Base-by-base conservation (phyloP, 78 protist genomes). In the Dictyostelium intermedium region DNA sequence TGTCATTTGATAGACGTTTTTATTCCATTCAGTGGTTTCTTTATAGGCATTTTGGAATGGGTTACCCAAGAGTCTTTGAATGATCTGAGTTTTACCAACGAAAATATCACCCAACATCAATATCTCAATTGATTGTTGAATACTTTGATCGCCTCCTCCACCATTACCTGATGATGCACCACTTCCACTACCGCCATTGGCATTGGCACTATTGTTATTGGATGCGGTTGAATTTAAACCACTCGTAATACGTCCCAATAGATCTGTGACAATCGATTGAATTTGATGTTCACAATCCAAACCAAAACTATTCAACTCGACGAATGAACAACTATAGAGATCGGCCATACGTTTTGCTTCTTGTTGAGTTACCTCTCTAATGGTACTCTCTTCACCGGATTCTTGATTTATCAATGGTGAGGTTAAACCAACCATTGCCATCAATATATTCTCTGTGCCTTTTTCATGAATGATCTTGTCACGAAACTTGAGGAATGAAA, bases 341-440 rank as follows among this genome's bases (percentile, higher is more conserved):
- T 89, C 94, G 2, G 94, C 86, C 87, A 89, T 43, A 35, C 87
- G 50, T 47, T 89, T 89, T 61, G 94, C 94, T n/a, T 78, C 94
- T 18, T 63, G 39, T 14, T 13, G 72, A 0, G 87, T 43, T 5
- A 89, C 94, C 9, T 89, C 94, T 30, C 94, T 66, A n/a, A 50
- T 82, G 8, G 23, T 8, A 18, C 47, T 56, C 66, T 37, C 56
- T 32, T 27, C 66, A 30, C 37, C 43, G 37, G 77, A 14, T 25
- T 89, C 87, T 18, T 39, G 11, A 32, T 87, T 76, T 5, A 77
- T 60, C 45, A 72, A 37, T 72, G 79, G 79, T 32, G 41, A 32
- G 0, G 79, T 72, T 25, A 76, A 61, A 32, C 94, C 94, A 20
- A 89, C 87, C 87, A 89, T 63, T 23, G 94, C 47, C 94, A 89